These are phyloP conservation scores for Arabidopsis hybrid DNA, from an alignment of 441 rosid species.

Conservation along the genomic window DNA sequence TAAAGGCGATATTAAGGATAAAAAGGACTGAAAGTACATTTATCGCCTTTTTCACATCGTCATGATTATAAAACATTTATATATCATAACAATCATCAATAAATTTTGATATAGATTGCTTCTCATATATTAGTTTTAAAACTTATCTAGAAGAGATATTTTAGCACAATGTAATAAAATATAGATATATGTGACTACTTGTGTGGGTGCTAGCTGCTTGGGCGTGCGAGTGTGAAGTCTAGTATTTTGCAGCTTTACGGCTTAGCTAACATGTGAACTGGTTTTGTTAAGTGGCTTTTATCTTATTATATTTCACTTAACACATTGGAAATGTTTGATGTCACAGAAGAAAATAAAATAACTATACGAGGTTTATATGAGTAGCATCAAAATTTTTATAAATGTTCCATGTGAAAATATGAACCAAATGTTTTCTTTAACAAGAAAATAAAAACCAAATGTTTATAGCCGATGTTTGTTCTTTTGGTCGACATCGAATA, in stretches of 20 bases:
- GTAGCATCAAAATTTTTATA: slow-evolving; percentile 8
- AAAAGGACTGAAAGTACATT: slow-evolving; percentile 23
- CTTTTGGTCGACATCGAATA: slow-evolving; percentile 22
- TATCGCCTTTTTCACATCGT: slow-evolving; percentile 4
- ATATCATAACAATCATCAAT: slow-evolving; percentile 20
- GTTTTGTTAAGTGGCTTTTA: slow-evolving; percentile 7
- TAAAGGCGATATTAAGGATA: slow-evolving; percentile 13
- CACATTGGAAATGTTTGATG: background rate
- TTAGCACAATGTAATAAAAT: slow-evolving; percentile 31
- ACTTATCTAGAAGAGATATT: slow-evolving; percentile 39
- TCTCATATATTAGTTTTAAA: slow-evolving; percentile 13
- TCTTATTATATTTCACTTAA: background rate
- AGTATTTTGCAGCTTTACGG: slow-evolving; percentile 31
- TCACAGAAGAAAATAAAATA: background rate
- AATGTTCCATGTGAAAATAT: slow-evolving; percentile 10
- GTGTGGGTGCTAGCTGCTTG: slow-evolving; percentile 34
- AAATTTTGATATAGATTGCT: background rate
- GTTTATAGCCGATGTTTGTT: slow-evolving; percentile 6
- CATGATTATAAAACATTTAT: slow-evolving; percentile 25
- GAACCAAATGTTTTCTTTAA: background rate
- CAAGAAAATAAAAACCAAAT: background rate
- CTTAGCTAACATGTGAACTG: slow-evolving; percentile 25
- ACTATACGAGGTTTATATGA: background rate
- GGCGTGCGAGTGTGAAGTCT: slow-evolving; percentile 29
- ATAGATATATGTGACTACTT: slow-evolving; percentile 24